Conservation (phyloP, 768 basidiomycete species). For the Phylloporus rhodoxanthus region DNA sequence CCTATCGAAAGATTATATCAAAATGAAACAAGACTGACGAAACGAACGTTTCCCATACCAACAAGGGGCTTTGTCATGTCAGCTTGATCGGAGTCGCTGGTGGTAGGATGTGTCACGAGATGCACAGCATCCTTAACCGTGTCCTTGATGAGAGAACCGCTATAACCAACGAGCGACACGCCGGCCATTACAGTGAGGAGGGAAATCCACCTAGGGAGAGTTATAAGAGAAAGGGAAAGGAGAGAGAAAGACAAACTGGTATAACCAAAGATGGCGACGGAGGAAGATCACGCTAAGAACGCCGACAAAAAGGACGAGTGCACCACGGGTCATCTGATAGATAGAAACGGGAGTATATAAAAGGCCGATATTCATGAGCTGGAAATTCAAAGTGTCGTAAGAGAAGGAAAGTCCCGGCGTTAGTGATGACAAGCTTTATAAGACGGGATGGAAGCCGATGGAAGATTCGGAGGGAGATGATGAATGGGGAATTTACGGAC, state of each 20-base stretch:
- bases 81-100: constrained; percentile 46
- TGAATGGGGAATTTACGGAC: constrained; percentile 40
- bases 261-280: constrained; percentile 74
- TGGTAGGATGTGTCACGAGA: constrained; percentile 8
- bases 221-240: constrained; percentile 2
- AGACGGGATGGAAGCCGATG: constrained; percentile 4
- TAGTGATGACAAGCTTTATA: constrained; percentile 10
- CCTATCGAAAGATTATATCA: constrained; percentile 41
- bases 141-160: constrained; percentile 83
- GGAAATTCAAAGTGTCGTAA: constrained; percentile 11
- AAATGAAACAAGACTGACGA: constrained; percentile 8
- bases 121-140: constrained; percentile 44
- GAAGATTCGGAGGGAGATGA: constrained; percentile 2
- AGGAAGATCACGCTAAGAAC: constrained; percentile 89
- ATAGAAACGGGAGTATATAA: constrained; percentile 96
- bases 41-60: constrained; percentile 38
- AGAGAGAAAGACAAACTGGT: constrained; percentile 55
- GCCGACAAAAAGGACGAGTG: constrained; percentile 91
- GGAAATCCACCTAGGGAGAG: constrained; percentile 69
- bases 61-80: constrained; percentile 69
- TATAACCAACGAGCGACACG: constrained; percentile 79
- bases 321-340: constrained; percentile 94
- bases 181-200: constrained; percentile 85
- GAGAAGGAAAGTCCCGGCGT: constrained; percentile 13
- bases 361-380: constrained; percentile 92